Evolutionary conservation across 2,329 filamentous ascomycete genomes (phyloP), one percentile per base, ranked within the genome.

Genomic region (Madurella mycetomatis): DNA sequence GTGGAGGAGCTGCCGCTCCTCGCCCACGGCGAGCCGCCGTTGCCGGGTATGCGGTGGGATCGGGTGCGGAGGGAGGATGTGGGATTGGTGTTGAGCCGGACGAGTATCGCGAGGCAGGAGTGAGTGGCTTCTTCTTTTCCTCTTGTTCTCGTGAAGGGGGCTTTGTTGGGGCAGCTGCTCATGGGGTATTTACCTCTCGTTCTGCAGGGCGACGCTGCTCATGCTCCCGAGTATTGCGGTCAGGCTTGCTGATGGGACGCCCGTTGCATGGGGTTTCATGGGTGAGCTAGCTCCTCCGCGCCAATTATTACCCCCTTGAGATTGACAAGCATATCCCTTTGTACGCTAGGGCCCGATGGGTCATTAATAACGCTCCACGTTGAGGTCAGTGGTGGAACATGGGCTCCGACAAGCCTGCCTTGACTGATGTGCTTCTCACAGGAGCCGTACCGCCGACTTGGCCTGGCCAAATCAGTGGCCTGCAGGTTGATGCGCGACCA

Each of bases 231-330:
- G 73, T 57, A 66, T 74, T 39, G 71, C 74, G 1, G 68, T 84
- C 17, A 75, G 76, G 49, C 64, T 73, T 0, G 63, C 67, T 1
- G 73, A 78, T 16, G 75, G 73, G 1, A 76, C 70, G 1, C 75
- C 79, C 0, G 70, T 88, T 5, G 82, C 84, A 0, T 90, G 86
- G 86, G 80, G 78, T 0, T 87, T 89, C 48, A 65, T 82, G 4
- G 75, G 76, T 74, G 47, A 49, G 60, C 51, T 4, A 4, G 15
- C 30, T 7, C 18, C 13, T 42, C 11, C 17, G 1, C 32, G 19
- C 5, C 4, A 3, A 37, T 15, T 42, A 25, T 47, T n/a, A 5
- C 42, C 4, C 5, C 4, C n/a, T n/a, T 9, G 18, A 50, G 8
- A 42, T 39, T 51, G 15, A 51, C 32, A 34, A 25, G 25, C 5